Conservation (phyloP, 108 stramenopile species). For the Chaetoceros tenuissimus region DNA sequence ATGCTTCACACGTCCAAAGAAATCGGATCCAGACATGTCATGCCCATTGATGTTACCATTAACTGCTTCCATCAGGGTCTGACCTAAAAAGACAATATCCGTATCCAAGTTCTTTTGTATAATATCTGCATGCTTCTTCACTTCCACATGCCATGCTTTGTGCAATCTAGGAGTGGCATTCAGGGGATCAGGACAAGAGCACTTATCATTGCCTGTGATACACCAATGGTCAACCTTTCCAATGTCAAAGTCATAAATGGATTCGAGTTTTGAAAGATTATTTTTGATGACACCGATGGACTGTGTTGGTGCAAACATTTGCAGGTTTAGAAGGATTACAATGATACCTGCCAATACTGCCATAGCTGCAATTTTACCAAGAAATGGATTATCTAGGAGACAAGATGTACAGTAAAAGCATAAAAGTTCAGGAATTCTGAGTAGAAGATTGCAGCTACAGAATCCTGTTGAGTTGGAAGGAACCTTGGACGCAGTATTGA, state of each 20-base stretch:
- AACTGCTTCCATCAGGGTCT: constrained; percentile 74
- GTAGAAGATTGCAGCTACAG: not conserved
- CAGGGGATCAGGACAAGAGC: constrained; percentile 26
- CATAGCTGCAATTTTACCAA: constrained; percentile 8
- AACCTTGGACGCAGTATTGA: constrained; percentile 7
- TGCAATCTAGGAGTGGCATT: not conserved
- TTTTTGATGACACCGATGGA: constrained; percentile 38
- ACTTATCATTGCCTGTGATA: constrained; percentile 48
- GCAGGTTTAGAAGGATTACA: constrained; percentile 5
- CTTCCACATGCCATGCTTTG: not conserved
- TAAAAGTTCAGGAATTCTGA: constrained; percentile 1
- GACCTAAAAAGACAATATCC: constrained; percentile 77
- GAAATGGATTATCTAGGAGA: constrained; percentile 15
- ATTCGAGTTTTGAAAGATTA: constrained; percentile 30
- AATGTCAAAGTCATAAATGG: constrained; percentile 50
- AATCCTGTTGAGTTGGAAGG: not conserved
- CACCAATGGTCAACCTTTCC: constrained; percentile 72
- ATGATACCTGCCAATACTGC: constrained; percentile 6
- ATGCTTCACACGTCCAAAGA: not conserved
- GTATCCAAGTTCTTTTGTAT: not conserved
- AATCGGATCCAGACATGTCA: not conserved
- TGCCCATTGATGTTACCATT: constrained; percentile 73
- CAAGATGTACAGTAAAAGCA: constrained; percentile 15
- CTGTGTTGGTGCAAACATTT: constrained; percentile 42
- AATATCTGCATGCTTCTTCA: not conserved